These are phyloP conservation scores for Lachnellula cervina DNA, from an alignment of 2,329 filamentous ascomycete species.

Conservation along the genomic window DNA sequence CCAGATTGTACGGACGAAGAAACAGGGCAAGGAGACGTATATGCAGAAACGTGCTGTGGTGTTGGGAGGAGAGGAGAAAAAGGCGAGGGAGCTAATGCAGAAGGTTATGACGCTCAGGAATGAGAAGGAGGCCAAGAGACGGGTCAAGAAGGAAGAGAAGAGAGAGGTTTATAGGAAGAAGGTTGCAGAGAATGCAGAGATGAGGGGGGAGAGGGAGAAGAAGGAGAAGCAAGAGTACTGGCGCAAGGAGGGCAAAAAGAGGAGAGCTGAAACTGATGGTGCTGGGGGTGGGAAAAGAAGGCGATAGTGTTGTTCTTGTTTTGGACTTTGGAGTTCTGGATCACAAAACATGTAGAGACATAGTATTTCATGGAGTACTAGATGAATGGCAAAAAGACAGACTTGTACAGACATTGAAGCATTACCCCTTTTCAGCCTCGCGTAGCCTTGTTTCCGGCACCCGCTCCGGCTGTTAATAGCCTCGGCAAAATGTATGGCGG, in stretches of 20 bases:
- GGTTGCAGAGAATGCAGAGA: slow-evolving; percentile 76
- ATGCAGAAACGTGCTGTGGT: slow-evolving; percentile 95
- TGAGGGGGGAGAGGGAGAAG: slow-evolving; percentile 82
- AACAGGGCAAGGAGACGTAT: slow-evolving; percentile 78
- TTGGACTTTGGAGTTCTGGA: background rate
- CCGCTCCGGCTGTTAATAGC: background rate
- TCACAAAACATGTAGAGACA: background rate
- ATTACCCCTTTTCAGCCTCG: background rate
- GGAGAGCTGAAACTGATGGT: slow-evolving; percentile 51
- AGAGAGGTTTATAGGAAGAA: slow-evolving; percentile 76
- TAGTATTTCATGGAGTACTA: background rate
- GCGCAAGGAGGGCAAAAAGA: slow-evolving; percentile 82
- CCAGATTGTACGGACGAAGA: slow-evolving; percentile 77
- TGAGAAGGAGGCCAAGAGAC: slow-evolving; percentile 80
- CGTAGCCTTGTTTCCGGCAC: background rate
- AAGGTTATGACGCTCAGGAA: slow-evolving; percentile 87
- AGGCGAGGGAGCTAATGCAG: slow-evolving; percentile 82
- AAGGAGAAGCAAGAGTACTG: slow-evolving; percentile 89
- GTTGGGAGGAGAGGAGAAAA: slow-evolving; percentile 78
- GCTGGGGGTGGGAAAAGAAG: slow-evolving; percentile 37
- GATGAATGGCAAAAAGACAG: background rate
- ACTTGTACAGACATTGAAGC: too few species aligned
- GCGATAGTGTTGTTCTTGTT: slow-evolving; percentile 1
- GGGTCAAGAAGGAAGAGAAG: slow-evolving; percentile 83
- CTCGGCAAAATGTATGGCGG: background rate